These are phyloP conservation scores for Colletotrichum euphorbiae DNA, from an alignment of 2,329 filamentous ascomycete species.

Conservation along the genomic window DNA sequence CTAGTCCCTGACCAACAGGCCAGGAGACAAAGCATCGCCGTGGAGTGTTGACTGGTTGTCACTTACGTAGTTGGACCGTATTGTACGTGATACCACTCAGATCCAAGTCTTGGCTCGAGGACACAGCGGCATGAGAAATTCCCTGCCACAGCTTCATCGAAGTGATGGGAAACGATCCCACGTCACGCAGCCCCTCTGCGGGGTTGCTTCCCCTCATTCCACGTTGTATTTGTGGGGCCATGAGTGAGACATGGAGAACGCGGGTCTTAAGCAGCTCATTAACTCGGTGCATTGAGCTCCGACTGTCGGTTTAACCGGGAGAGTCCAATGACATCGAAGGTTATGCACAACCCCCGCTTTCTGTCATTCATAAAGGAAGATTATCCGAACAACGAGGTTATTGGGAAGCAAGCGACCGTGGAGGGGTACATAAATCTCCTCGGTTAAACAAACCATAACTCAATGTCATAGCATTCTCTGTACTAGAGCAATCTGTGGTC, in stretches of 20 bases:
- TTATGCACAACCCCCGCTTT: not conserved
- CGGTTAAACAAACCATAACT: not conserved
- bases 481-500: not conserved
- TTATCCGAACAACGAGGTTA: not conserved
- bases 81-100: too few relatives aligned
- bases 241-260: not conserved
- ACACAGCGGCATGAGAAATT: too few relatives aligned
- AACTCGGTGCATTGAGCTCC: not conserved
- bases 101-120: too few relatives aligned
- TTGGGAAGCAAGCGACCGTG: too few relatives aligned
- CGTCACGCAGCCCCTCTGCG: slow-evolving; percentile 2
- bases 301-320: not conserved
- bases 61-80: too few relatives aligned
- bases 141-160: too few relatives aligned
- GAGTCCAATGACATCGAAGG: not conserved
- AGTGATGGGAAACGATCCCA: too few relatives aligned
- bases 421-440: not conserved
- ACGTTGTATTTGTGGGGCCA: not conserved
- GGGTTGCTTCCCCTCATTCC: slow-evolving; percentile 14
- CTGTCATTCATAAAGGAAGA: not conserved
- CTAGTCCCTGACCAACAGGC: too few relatives aligned
- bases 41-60: too few relatives aligned
- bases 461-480: not conserved
- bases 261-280: not conserved
- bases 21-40: too few relatives aligned